Base-by-base conservation (phyloP, 768 basidiomycete species). In the Boletus speciosus region DNA sequence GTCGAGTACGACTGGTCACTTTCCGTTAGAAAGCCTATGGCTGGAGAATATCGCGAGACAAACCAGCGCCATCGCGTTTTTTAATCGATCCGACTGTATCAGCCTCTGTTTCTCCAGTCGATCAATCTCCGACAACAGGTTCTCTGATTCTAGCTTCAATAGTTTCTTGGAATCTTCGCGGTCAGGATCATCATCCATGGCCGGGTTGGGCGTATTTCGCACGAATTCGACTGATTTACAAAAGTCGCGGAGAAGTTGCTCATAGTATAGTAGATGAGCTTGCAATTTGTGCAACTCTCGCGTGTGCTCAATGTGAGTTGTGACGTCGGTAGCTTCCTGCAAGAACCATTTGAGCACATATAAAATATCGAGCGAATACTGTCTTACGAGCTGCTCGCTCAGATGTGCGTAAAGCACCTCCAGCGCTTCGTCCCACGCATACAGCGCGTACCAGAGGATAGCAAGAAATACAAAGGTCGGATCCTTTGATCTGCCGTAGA, bases 341-440 rank as follows among this genome's bases (percentile, higher is more conserved):
- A 47, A 47, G 7, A 36, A 47, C 1, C 2, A 23, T 39, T 3
- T 58, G 23, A 58, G 46, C 11, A 47, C 23, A 37, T 44, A 36
- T 23, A 25, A 42, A 25, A 47, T 1, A 10, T 42, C 10, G 6
- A 35, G 4, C 21, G 9, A 47, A 42, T 5, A 12, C 6, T 6
- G 6, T 4, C 65, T 44, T 61, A 82, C 81, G 66, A 85, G 67
- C 52, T 40, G 29, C 43, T 56, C 71, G 53, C 74, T 78, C 23
- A 84, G 74, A 58, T 84, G 79, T 10, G 60, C 57, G 52, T 82
- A 83, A 35, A 84, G 60, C 14, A 69, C 66, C 58, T 83, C 82
- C 25, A 83, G 70, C 0, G 80, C 68, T 63, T 85, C 81, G 46
- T 84, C 83, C 81, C 83, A 84, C 0, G 81, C 76, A 60, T 84